phyloP scores from a whole-genome alignment of 148 eudicot genomes.

The Spergularia marina region DNA sequence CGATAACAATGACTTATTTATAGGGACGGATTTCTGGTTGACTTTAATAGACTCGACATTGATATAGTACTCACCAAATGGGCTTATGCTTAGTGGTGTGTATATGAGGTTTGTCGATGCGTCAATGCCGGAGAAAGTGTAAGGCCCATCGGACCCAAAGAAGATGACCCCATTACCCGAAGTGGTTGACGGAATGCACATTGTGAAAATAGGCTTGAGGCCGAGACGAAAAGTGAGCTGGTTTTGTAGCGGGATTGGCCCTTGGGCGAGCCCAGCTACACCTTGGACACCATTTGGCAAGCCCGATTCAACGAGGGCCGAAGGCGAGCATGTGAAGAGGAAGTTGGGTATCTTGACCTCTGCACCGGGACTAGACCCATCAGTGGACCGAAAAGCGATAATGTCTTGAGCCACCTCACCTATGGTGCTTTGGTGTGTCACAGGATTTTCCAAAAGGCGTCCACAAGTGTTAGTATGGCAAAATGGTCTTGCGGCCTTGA shows the following conservation, averaged over 20 bases:
- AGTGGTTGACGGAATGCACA: constrained; percentile 45
- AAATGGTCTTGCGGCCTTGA: constrained; percentile 32
- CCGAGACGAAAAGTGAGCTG: constrained; percentile 42
- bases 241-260: constrained; percentile 41
- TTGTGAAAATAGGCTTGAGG: constrained; percentile 34
- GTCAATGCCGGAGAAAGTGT: constrained; percentile 32
- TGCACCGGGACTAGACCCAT: constrained; percentile 35
- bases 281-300: constrained; percentile 57
- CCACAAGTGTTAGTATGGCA: constrained; percentile 69
- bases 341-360: constrained; percentile 30
- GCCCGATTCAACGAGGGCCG: constrained; percentile 35
- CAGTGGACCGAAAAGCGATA: constrained; percentile 33
- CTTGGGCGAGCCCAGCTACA: constrained; percentile 51
- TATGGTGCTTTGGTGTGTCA: constrained; percentile 32
- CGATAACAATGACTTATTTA: constrained; percentile 33
- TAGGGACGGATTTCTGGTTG: constrained; percentile 35
- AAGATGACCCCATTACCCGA: constrained; percentile 39
- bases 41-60: constrained; percentile 45
- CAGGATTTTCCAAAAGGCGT: constrained; percentile 37
- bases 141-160: constrained; percentile 52
- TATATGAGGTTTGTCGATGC: constrained; percentile 25
- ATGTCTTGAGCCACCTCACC: constrained; percentile 58
- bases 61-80: constrained; percentile 49
- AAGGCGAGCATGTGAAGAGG: constrained; percentile 54
- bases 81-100: constrained; percentile 47